Percentiles rank a stretch among this genome's conserved stretches.
phyloP scores from a whole-genome alignment of 441 rosid species.

The Sinapis alba region DNA sequence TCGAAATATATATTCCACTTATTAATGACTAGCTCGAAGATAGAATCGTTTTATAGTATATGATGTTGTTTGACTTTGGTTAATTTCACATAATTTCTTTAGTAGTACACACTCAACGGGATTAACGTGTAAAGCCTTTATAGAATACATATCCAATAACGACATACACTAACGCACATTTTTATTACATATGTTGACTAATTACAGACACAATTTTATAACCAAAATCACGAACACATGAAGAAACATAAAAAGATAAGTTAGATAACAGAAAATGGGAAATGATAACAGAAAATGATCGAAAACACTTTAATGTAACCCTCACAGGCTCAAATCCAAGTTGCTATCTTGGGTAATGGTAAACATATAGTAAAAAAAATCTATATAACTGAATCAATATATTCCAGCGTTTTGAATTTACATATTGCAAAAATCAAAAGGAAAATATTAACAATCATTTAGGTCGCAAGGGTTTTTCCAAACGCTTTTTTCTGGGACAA shows the following conservation, averaged over 20 bases:
- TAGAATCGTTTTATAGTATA: neutral
- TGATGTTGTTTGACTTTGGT: neutral
- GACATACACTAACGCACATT: neutral
- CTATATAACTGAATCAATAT: neutral
- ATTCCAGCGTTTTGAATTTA: neutral
- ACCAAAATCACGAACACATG: neutral
- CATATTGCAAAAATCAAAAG: neutral
- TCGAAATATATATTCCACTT: neutral
- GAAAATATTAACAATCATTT: conserved; percentile 2
- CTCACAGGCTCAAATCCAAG: neutral
- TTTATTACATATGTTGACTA: neutral
- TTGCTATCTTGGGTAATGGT: neutral
- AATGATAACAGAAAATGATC: neutral
- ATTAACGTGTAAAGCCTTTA: neutral
- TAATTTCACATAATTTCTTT: neutral
- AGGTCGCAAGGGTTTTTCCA: conserved; percentile 23
- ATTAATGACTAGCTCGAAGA: neutral
- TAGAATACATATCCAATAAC: neutral
- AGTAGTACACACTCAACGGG: neutral
- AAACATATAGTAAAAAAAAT: neutral
- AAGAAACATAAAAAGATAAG: neutral
- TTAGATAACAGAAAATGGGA: neutral
- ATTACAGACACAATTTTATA: neutral
- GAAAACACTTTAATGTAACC: neutral
- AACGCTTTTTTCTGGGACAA: no score